Percentiles rank a stretch among this genome's conserved stretches.
Evolutionary conservation across 495 filamentous ascomycete genomes (phyloP).

Genomic region (Chaetomium tenue): DNA sequence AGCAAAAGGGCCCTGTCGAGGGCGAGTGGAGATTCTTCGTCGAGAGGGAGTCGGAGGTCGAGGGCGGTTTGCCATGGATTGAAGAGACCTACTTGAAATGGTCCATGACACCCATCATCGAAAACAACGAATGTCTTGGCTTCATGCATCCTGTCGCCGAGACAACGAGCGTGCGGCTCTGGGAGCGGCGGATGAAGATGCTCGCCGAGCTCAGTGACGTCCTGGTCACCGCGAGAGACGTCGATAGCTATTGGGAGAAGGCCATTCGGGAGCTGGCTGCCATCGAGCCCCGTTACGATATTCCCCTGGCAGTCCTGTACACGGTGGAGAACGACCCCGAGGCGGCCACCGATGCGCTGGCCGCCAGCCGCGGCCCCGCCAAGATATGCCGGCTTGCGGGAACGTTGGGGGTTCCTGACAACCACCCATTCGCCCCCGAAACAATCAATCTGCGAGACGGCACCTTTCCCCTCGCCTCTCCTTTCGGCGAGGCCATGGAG

Average conservation of each 20-base stretch:
- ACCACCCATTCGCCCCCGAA: conserved; percentile 51
- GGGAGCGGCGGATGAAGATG: conserved; percentile 44
- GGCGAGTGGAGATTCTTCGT: conserved; percentile 47
- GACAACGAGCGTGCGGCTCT: conserved; percentile 38
- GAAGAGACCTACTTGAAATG: conserved; percentile 65
- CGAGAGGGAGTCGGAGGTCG: conserved; percentile 38
- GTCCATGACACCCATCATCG: conserved; percentile 59
- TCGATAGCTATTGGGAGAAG: conserved; percentile 39
- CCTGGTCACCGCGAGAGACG: conserved; percentile 35
- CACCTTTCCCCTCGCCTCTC: conserved; percentile 51
- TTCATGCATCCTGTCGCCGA: conserved; percentile 40
- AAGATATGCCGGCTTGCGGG: conserved; percentile 55
- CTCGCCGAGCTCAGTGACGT: conserved; percentile 38
- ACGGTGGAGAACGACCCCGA: conserved; percentile 50
- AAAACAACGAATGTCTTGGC: conserved; percentile 49
- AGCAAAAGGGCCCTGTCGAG: conserved; percentile 31
- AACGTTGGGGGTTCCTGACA: conserved; percentile 56
- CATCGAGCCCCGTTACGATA: conserved; percentile 46
- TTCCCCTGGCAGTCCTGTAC: conserved; percentile 60
- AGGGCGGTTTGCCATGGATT: conserved; percentile 44
- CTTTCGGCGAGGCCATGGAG: conserved; percentile 57
- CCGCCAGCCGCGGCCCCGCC: conserved; percentile 37
- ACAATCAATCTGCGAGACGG: conserved; percentile 52
- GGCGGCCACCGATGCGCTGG: conserved; percentile 37
- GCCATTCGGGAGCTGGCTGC: conserved; percentile 32